phyloP scores from a whole-genome alignment of 495 filamentous ascomycete species.

The Neurospora pannonica region DNA sequence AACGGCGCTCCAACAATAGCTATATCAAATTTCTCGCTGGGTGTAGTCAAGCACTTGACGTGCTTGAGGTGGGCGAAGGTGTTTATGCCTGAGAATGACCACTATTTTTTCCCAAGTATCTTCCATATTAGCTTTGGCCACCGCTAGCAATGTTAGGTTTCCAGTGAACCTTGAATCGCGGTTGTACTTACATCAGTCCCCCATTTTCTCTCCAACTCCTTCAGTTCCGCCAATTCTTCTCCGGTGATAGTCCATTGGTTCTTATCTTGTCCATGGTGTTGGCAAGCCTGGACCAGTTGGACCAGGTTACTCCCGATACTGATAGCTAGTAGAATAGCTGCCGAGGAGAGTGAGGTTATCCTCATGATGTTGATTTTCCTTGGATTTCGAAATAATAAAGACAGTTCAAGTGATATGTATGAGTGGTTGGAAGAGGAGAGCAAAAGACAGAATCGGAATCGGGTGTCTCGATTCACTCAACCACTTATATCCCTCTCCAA shows the following conservation, averaged over 20 bases:
- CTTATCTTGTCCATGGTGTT: slow-evolving; percentile 6
- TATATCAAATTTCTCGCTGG: slow-evolving; percentile 61
- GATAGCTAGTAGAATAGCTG: background rate
- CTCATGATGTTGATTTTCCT: background rate
- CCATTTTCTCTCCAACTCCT: slow-evolving; percentile 48
- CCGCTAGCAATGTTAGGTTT: background rate
- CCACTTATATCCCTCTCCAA: too few relatives aligned
- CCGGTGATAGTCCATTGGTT: slow-evolving; percentile 26
- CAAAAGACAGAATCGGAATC: background rate
- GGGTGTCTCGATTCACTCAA: background rate
- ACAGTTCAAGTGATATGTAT: background rate
- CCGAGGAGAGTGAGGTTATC: background rate
- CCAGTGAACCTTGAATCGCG: background rate
- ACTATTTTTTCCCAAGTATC: slow-evolving; percentile 33
- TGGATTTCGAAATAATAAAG: background rate
- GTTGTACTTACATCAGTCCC: slow-evolving; percentile 37
- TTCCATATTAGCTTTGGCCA: slow-evolving; percentile 2
- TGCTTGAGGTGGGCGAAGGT: slow-evolving; percentile 73
- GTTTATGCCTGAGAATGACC: slow-evolving; percentile 67
- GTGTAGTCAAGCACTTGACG: slow-evolving; percentile 62
- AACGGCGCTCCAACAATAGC: slow-evolving; percentile 76
- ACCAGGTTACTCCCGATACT: too few relatives aligned
- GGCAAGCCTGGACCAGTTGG: slow-evolving; percentile 7
- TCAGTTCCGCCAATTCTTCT: slow-evolving; percentile 38
- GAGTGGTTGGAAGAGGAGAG: background rate